Conservation (phyloP, 192 early-diverging fungal species). For the Gamsiella multidivaricata region DNA sequence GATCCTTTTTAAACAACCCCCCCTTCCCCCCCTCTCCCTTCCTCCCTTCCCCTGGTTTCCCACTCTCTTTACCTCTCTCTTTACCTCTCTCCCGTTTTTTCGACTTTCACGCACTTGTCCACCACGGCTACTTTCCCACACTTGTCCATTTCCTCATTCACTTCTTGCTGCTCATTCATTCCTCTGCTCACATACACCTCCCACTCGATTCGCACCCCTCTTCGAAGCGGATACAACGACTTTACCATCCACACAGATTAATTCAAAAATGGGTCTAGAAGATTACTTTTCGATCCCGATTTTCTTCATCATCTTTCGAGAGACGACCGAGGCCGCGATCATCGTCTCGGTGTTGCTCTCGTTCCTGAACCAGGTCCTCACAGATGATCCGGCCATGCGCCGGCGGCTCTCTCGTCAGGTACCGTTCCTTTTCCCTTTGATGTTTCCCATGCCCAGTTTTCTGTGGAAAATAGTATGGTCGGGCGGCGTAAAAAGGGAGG, state of each 20-base stretch:
- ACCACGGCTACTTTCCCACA: too few relatives aligned
- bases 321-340: conserved; percentile 88
- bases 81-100: not conserved
- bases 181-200: not conserved
- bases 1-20: not conserved
- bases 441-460: not conserved
- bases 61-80: not conserved
- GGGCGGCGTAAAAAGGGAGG: not conserved
- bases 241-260: not conserved
- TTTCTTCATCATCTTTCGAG: conserved; percentile 83
- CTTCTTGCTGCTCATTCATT: too few relatives aligned
- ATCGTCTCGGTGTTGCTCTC: conserved; percentile 88
- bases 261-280: conserved; percentile 16
- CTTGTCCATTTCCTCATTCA: too few relatives aligned
- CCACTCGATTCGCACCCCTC: too few relatives aligned
- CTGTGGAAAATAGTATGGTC: not conserved
- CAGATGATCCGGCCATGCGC: conserved; percentile 20
- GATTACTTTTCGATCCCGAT: conserved; percentile 62
- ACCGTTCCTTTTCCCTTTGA: not conserved
- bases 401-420: conserved; percentile 44
- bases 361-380: conserved; percentile 59
- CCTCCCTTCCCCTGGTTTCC: not conserved
- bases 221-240: not conserved
- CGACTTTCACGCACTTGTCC: not conserved
- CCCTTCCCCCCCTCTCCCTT: not conserved